Base-by-base conservation (phyloP, 495 filamentous ascomycete species). In the Aspergillus mulundensis region DNA sequence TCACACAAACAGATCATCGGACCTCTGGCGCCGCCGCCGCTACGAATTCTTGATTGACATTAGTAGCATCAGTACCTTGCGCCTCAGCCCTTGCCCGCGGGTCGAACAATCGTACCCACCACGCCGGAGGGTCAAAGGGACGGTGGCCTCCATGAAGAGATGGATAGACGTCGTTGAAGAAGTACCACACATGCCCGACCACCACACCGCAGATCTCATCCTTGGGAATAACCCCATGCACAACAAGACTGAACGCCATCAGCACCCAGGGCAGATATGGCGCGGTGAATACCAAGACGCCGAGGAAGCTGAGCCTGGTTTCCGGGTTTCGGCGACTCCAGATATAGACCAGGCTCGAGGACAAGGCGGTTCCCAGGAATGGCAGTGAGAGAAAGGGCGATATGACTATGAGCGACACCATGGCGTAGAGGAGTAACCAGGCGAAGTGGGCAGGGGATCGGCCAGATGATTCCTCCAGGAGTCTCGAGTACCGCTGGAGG, bases 111-210 rank as follows among this genome's bases (percentile, higher is more conserved):
- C 92, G 81, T 20, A 88, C 79, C 95, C 95, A 98, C 86, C 90
- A 96, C 66, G 74, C 73, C 1, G 94, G 94, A 42, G 95, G 91
- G 66, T 97, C 95, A 46, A 98, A 75, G 6, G 94, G 94, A 43
- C 89, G 81, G 42, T 87, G 86, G 24, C 91, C 92, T 58, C 85
- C 83, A 69, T 96, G 88, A 44, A 97, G 80, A 24, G 90, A 86
- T 6, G 94, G 94, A 68, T 96, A 98, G 15, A 98, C 91, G 65
- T 98, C 94, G 47, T 84, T 88, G 75, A 97, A 97, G 76, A 95
- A 98, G 68, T 97, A 98, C 88, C 92, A 98, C 28, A 97, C 81
- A 72, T 98, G 94, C 3, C 94, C 94, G 48, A 97, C 89, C 7
- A 92, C 81, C 15, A 96, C 87, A 7, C 94, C 94, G 72, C 91